Percentiles rank a stretch among this genome's conserved stretches.
phyloP scores from a whole-genome alignment of 441 rosid genomes.

The Brassica hybrid region DNA sequence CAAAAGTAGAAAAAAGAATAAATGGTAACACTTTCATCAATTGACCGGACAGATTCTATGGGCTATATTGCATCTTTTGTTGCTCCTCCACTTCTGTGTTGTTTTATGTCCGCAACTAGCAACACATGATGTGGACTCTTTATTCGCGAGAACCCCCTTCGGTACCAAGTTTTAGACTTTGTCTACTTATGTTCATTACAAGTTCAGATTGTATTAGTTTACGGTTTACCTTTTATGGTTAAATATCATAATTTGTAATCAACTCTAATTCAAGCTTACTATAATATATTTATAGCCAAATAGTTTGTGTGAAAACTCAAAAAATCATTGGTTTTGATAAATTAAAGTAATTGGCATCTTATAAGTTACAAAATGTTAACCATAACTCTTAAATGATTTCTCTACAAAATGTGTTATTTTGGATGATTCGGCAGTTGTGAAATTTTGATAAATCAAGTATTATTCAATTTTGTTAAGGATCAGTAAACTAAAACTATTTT shows the following conservation, averaged over 20 bases:
- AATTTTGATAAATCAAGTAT: background rate
- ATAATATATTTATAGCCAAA: background rate
- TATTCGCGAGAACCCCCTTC: constrained; percentile 8
- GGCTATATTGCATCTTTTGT: constrained; percentile 43
- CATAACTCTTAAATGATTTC: no score
- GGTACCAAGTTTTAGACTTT: constrained; percentile 19
- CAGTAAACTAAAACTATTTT: no score
- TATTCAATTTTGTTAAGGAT: no score
- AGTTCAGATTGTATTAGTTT: background rate
- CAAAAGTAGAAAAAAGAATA: constrained; percentile 25
- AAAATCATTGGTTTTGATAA: constrained; percentile 1
- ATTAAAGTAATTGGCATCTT: background rate
- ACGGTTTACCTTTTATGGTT: background rate
- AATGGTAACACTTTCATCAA: constrained; percentile 29
- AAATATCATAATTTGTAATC: background rate
- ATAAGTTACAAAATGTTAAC: background rate
- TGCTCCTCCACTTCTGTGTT: constrained; percentile 41
- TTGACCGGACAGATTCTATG: constrained; percentile 47
- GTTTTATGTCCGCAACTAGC: constrained; percentile 44
- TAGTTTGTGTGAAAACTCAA: background rate
- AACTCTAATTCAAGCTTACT: background rate
- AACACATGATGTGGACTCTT: constrained; percentile 37
- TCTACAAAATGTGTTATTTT: no score
- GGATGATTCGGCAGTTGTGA: background rate
- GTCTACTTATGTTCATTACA: constrained; percentile 41